phyloP scores from a whole-genome alignment of 257 asterid genomes.

The Solanum paucissectum region DNA sequence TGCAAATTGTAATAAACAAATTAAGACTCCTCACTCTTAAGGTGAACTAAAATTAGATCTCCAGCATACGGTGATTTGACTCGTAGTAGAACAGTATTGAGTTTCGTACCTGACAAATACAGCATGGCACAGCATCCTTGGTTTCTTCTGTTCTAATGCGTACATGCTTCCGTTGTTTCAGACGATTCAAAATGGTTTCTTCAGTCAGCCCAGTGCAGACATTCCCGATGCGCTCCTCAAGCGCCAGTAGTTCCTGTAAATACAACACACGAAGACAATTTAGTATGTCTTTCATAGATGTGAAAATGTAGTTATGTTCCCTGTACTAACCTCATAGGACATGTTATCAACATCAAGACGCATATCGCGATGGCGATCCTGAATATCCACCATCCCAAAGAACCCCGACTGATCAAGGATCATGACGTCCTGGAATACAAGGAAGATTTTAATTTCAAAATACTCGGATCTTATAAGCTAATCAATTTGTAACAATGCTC shows the following conservation, averaged over 20 bases:
- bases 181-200: constrained; percentile 18
- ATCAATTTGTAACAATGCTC: not conserved
- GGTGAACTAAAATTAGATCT: not conserved
- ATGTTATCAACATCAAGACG: constrained; percentile 45
- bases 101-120: constrained; percentile 29
- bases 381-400: constrained; percentile 27
- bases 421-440: constrained; percentile 28
- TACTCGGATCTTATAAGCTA: not conserved
- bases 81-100: not conserved
- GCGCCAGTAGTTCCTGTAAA: constrained; percentile 30
- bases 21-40: not conserved
- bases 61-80: not conserved
- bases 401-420: constrained; percentile 32
- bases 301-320: not conserved
- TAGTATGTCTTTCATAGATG: not conserved
- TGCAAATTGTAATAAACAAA: constrained; percentile 2
- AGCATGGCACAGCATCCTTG: constrained; percentile 29
- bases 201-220: constrained; percentile 32
- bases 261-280: not conserved
- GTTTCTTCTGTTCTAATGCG: constrained; percentile 6
- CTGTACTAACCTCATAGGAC: constrained; percentile 32
- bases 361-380: constrained; percentile 44
- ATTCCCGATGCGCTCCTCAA: constrained; percentile 39
- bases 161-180: constrained; percentile 20
- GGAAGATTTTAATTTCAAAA: not conserved